Percentiles rank a stretch among this genome's conserved stretches.
phyloP scores from a whole-genome alignment of 2,329 filamentous ascomycete species.

The Chaetothyriales sp. region DNA sequence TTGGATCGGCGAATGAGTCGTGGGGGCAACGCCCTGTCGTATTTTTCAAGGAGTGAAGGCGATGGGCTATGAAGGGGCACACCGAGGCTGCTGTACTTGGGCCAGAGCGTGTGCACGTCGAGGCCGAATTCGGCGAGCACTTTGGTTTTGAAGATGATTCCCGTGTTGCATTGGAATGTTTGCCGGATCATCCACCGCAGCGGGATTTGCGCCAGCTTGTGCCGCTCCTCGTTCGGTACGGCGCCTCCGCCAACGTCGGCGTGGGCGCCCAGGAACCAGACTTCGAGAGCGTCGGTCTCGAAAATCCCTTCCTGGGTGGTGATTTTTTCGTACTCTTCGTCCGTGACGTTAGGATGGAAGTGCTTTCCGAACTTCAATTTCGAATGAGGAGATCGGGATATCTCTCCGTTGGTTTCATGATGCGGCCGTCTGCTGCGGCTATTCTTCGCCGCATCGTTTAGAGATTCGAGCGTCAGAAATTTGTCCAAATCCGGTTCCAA shows the following conservation, averaged over 20 bases:
- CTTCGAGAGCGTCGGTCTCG: conserved; percentile 28
- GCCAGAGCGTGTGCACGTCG: conserved; percentile 31
- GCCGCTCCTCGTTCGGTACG: conserved; percentile 28
- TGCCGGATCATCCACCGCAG: conserved; percentile 38
- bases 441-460: background rate
- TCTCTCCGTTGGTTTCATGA: too few relatives aligned
- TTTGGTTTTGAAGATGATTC: conserved; percentile 30
- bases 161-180: conserved; percentile 34
- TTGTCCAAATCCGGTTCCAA: background rate
- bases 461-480: background rate
- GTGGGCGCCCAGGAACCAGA: conserved; percentile 37
- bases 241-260: conserved; percentile 33
- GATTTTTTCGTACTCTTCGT: conserved; percentile 11
- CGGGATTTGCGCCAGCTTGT: conserved; percentile 33
- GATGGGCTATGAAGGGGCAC: conserved; percentile 25
- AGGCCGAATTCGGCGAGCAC: conserved; percentile 29
- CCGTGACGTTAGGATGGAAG: conserved; percentile 1
- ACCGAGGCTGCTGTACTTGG: conserved; percentile 23
- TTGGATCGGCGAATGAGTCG: conserved; percentile 21
- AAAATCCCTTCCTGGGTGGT: conserved; percentile 31
- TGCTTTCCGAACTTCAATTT: background rate
- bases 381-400: background rate
- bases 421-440: too few relatives aligned
- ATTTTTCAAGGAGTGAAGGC: conserved; percentile 25
- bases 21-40: conserved; percentile 24